Evolutionary conservation across 441 rosid species (phyloP).

Genomic region (California macrophylla): DNA sequence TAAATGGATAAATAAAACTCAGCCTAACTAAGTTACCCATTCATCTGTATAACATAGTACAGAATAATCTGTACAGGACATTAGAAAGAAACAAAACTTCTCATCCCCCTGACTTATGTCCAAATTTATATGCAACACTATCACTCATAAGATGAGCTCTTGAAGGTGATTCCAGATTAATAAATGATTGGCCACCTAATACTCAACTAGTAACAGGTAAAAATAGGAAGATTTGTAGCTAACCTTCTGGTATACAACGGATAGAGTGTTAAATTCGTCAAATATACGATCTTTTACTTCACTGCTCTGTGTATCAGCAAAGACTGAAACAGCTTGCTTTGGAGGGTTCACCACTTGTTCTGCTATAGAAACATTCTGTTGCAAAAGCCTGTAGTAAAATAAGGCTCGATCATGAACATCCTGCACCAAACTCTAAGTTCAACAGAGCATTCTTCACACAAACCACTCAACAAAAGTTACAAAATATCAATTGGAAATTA

Average conservation of each 20-base stretch:
- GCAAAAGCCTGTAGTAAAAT: slow-evolving; percentile 90
- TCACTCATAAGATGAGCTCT: no score
- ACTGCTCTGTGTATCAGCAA: slow-evolving; percentile 95
- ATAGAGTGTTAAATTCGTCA: slow-evolving; percentile 91
- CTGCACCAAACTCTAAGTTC: slow-evolving; percentile 37
- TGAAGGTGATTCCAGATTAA: not conserved
- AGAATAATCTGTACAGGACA: no score
- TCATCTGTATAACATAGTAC: no score
- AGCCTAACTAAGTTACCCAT: no score
- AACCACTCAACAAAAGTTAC: not conserved
- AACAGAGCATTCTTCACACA: slow-evolving; percentile 16
- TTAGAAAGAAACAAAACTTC: no score
- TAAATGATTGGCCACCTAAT: not conserved
- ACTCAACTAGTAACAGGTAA: not conserved
- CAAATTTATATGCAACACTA: no score
- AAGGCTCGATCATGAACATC: slow-evolving; percentile 98
- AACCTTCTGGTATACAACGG: slow-evolving; percentile 90
- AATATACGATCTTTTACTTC: slow-evolving; percentile 93
- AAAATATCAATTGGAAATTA: slow-evolving; percentile 4
- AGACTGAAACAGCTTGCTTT: slow-evolving; percentile 94
- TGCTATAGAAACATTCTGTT: slow-evolving; percentile 55
- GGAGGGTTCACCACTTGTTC: slow-evolving; percentile 91
- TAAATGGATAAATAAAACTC: no score
- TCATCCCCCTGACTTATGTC: no score
- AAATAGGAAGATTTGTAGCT: slow-evolving; percentile 17